Evolutionary conservation across 352 stramenopile genomes (phyloP), one percentile per base, ranked within the genome.

Genomic region (Globisporangium nagaii): DNA sequence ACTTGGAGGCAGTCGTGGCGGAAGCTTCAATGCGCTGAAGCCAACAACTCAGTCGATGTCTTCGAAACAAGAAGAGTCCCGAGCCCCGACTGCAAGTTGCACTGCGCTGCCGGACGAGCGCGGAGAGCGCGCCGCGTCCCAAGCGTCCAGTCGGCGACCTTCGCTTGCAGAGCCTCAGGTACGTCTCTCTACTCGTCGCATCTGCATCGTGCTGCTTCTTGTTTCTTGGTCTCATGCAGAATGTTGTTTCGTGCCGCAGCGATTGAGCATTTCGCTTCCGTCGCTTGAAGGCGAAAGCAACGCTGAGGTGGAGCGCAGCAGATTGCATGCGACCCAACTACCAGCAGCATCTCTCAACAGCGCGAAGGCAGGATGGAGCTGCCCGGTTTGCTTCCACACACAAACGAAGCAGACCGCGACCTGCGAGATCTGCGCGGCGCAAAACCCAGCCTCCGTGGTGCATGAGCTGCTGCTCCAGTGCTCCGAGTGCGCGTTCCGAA

Each of bases 361-460:
- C 7, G n/a, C 13, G 17, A 50, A 24, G 40, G 11, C 36, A 25
- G 35, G 49, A 2, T 93, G 83, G 83, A 75, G 53, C 30, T 93
- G 83, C 20, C 64, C 74, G 7, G 71, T 93, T 22, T 93, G 83
- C 41, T 80, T 88, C 28, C 80, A 88, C 55, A 75, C 63, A 5
- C 83, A 93, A 51, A 87, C 70, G 22, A 72, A 60, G 36, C 25
- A 59, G 0, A 79, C 68, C 0, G 25, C 57, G 1, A 65, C 56
- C 17, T 93, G 83, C 35, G 78, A 91, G 60, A 90, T 93, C 41
- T 93, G 83, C 50, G 79, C 78, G 17, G 66, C 83, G 17, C 70
- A 88, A 37, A 86, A 93, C 46, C 78, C 82, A 15, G 63, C 72
- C 9, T 84, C 71, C 2, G 61, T 76, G 2, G 65, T 76, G 25